phyloP scores from a whole-genome alignment of 805 yeast species.

The Starmerella gropengiesseri region DNA sequence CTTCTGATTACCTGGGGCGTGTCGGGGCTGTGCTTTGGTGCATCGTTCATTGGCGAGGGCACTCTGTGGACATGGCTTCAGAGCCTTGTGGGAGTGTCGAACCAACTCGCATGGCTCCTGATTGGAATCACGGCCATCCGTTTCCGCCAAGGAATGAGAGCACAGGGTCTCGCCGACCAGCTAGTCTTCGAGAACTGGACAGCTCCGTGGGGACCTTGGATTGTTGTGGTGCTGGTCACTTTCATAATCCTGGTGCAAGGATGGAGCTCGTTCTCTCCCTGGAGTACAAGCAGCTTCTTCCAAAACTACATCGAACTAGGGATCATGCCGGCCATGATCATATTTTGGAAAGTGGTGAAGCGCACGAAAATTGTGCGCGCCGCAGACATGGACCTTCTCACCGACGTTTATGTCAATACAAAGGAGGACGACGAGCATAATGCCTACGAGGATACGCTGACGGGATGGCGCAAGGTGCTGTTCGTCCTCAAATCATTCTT shows the following conservation, averaged over 20 bases:
- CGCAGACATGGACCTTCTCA: constrained; percentile 67
- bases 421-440: constrained; percentile 38
- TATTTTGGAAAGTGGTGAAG: constrained; percentile 48
- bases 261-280: constrained; percentile 53
- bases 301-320: constrained; percentile 56
- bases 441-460: constrained; percentile 33
- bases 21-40: constrained; percentile 51
- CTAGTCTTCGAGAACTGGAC: constrained; percentile 42
- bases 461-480: constrained; percentile 37
- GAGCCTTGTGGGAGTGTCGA: constrained; percentile 51
- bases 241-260: constrained; percentile 51
- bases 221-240: constrained; percentile 38
- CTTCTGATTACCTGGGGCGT: constrained; percentile 40
- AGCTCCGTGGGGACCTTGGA: constrained; percentile 41
- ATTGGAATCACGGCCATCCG: constrained; percentile 45
- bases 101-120: constrained; percentile 52
- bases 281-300: constrained; percentile 55
- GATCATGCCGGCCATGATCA: constrained; percentile 42
- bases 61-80: constrained; percentile 46
- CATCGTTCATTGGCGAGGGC: constrained; percentile 43
- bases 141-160: constrained; percentile 39
- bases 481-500: constrained; percentile 20
- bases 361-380: constrained; percentile 54
- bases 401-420: constrained; percentile 53
- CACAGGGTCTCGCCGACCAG: constrained; percentile 34